Base-by-base conservation (phyloP, 2,329 filamentous ascomycete genomes). In the Teratosphaeriaceae sp. region DNA sequence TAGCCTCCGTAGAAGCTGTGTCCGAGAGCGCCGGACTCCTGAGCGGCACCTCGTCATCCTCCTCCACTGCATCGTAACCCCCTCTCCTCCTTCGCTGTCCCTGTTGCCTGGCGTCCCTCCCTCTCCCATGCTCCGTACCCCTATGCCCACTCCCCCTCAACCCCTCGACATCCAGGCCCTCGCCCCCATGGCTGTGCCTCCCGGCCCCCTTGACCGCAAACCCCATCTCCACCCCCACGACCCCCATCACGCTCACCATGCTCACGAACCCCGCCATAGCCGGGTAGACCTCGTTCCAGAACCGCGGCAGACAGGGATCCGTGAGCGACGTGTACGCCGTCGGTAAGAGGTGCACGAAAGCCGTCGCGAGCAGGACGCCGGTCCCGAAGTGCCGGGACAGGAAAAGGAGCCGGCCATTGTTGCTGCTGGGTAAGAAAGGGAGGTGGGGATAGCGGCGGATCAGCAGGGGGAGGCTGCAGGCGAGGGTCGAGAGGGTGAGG, bases 161-260 rank as follows among this genome's bases (percentile, higher is more conserved):
- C 30, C 46, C 47, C 26, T 52, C 50, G 37, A 61, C 51, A 43
- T 59, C 59, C 23, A 60, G 74, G 3, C 26, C n/a, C n/a, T n/a
- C n/a, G n/a, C n/a, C 40, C 11, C 68, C 65, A 57, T 82, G 78
- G 36, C 73, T 70, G 58, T 82, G 78, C 13, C 71, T 36, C n/a
- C 71, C 7, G 20, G 77, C 78, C 4, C 79, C 79, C 58, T 75
- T 74, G 41, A 82, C 84, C 0, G 88, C 88, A 53, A 97, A 82
- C 62, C 88, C 88, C 68, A 92, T 94, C 64, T 97, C 90, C 40
- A 96, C 76, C 2, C 80, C 78, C 5, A 94, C 86, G 2, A 96
- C 88, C 3, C 85, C 69, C 46, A 94, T 73, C n/a, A 87, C 85
- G 9, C 85, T 81, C 8, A 81, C 65, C 85, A 94, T 90, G 43